phyloP scores from a whole-genome alignment of 768 basidiomycete species.

The Auricularia auricula-judae region DNA sequence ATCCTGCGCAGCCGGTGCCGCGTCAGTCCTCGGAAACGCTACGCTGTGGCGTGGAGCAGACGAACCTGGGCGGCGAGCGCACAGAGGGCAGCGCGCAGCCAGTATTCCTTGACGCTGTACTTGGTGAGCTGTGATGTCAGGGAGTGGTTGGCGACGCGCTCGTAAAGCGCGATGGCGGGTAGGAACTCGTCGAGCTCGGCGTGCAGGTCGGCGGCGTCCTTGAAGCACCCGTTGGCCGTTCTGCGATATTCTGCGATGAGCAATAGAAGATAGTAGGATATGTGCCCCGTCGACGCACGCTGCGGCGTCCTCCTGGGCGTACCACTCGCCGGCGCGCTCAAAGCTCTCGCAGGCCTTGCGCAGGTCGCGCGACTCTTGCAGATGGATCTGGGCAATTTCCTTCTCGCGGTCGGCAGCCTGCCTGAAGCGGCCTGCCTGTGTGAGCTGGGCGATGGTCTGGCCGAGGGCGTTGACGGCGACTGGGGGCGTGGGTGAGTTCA shows the following conservation, averaged over 20 bases:
- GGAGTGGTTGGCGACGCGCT: conserved; percentile 79
- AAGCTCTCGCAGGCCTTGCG: conserved; percentile 85
- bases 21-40: neutral
- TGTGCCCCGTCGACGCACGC: conserved; percentile 51
- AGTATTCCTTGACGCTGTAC: conserved; percentile 98
- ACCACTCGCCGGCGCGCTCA: conserved; percentile 91
- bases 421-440: conserved; percentile 78
- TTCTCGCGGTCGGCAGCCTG: conserved; percentile 98
- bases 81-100: conserved; percentile 80
- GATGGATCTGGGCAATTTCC: conserved; percentile 88
- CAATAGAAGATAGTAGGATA: neutral
- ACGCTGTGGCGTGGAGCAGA: conserved; percentile 2
- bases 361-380: conserved; percentile 72
- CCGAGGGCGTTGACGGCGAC: conserved; percentile 84
- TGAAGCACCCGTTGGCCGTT: conserved; percentile 91
- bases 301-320: conserved; percentile 91
- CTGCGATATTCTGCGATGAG: conserved; percentile 28
- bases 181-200: conserved; percentile 81
- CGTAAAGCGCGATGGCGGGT: conserved; percentile 78
- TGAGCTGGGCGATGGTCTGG: conserved; percentile 76
- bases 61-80: conserved; percentile 78
- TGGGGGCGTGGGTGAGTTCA: conserved; percentile 19
- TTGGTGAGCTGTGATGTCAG: conserved; percentile 79
- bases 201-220: conserved; percentile 91
- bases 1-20: conserved; percentile 42